Evolutionary conservation across 306 rosid species (phyloP), one percentile per base, ranked within the genome.

Genomic region (Cucurbita pepo): DNA sequence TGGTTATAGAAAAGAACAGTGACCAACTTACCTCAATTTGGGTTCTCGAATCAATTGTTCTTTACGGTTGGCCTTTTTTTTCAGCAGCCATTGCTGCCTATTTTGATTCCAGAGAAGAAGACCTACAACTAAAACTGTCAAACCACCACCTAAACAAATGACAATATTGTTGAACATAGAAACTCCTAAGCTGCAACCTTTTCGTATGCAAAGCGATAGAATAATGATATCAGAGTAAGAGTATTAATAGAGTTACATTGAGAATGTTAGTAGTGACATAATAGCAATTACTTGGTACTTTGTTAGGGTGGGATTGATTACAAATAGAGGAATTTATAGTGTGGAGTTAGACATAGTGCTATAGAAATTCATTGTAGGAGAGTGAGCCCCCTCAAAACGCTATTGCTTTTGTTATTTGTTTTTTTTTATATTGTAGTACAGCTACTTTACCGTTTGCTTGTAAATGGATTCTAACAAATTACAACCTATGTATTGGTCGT

Each of bases 51-150:
- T 22, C 56, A 25, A 22, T 3, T 34, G 13, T 54, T 11, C 40
- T 72, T 16, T 61, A 15, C 58, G 58, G 40, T 7, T 6, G 2
- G 52, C 8, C 66, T 56, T 56, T 41, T 15, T 56, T 18, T 21
- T 72, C 63, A 41, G n/a, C 40, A 56, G 15, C 76, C 76, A 72
- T 8, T 56, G 54, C 53, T 56, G 76, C 55, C 76, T 72, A 38
- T 14, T 43, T 54, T 72, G 76, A 21, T 72, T 72, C 76, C 76
- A 72, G 37, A 72, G 76, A 38, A 54, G 76, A 72, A 72, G 76
- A 56, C 72, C 72, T 67, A 67, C 72, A 47, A 67, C 72, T 19
- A 18, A 7, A 72, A 72, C 16, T 10, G 40, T 41, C 66, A 54
- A 72, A 56, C 72, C 72, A 66, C 72, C 38, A 44, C 18, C 72